These are phyloP conservation scores for Verbascum thapsus DNA, from an alignment of 257 asterid genomes.

Conservation along the genomic window DNA sequence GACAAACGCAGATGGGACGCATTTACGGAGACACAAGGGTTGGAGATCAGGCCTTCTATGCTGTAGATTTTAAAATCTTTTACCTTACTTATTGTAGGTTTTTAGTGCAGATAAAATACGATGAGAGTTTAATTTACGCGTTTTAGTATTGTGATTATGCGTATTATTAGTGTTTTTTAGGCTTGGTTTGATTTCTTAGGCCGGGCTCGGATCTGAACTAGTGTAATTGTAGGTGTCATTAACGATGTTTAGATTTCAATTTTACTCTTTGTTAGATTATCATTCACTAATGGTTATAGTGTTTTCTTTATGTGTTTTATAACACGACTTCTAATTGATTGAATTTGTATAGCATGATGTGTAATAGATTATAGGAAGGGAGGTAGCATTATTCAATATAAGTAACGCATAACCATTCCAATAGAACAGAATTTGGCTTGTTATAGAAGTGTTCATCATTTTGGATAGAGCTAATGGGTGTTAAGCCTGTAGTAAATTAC, in stretches of 20 bases:
- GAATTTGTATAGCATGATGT: too few relatives aligned
- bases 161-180: conserved; percentile 37
- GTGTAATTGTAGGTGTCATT: conserved; percentile 8
- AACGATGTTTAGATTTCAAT: neutral
- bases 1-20: conserved; percentile 58
- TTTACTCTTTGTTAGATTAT: neutral
- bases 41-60: conserved; percentile 83
- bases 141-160: conserved; percentile 37
- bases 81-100: conserved; percentile 27
- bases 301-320: too few relatives aligned
- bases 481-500: too few relatives aligned
- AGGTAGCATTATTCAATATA: too few relatives aligned
- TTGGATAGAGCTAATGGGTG: too few relatives aligned
- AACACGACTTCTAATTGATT: too few relatives aligned
- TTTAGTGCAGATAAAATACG: conserved; percentile 44
- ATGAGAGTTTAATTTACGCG: too few relatives aligned
- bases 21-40: conserved; percentile 52
- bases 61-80: conserved; percentile 62
- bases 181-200: conserved; percentile 37
- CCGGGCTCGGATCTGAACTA: conserved; percentile 34
- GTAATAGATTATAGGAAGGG: too few relatives aligned
- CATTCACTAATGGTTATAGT: too few relatives aligned
- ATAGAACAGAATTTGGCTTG: too few relatives aligned
- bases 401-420: too few relatives aligned
- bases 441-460: too few relatives aligned